phyloP scores from a whole-genome alignment of 1,284 basidiomycete genomes.

The Phlebopus sp. region DNA sequence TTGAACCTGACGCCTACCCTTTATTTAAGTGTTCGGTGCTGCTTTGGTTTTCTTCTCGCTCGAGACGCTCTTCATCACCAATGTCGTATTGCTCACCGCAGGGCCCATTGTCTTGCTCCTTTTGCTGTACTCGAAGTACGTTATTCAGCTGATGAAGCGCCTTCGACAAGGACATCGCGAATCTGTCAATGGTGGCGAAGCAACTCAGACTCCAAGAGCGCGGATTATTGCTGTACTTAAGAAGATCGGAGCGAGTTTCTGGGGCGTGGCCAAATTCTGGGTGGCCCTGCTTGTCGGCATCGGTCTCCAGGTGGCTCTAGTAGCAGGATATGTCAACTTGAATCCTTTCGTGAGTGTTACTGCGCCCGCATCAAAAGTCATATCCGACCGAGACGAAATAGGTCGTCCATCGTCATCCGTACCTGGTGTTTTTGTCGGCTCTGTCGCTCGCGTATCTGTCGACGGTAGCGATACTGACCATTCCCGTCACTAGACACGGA shows the following conservation, averaged over 20 bases:
- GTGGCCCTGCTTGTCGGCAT: slow-evolving; percentile 46
- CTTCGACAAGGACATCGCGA: slow-evolving; percentile 19
- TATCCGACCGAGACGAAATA: slow-evolving; percentile 26
- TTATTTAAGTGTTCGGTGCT: slow-evolving; percentile 54
- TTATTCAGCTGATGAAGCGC: slow-evolving; percentile 16
- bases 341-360: slow-evolving; percentile 61
- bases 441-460: slow-evolving; percentile 50
- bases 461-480: slow-evolving; percentile 18
- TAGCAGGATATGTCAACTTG: slow-evolving; percentile 46
- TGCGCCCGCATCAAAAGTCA: neutral
- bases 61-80: slow-evolving; percentile 48
- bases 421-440: slow-evolving; percentile 49
- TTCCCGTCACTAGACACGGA: slow-evolving; percentile 17
- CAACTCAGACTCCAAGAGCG: slow-evolving; percentile 10
- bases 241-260: slow-evolving; percentile 29
- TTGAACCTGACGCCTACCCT: neutral
- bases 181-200: slow-evolving; percentile 7
- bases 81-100: slow-evolving; percentile 57
- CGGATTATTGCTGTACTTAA: slow-evolving; percentile 13
- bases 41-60: slow-evolving; percentile 55
- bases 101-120: slow-evolving; percentile 56
- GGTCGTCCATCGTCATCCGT: slow-evolving; percentile 59
- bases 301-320: slow-evolving; percentile 46
- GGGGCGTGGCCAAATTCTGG: slow-evolving; percentile 58
- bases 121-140: slow-evolving; percentile 37